phyloP scores from a whole-genome alignment of 306 rosid species.

The Mimosa bimucronata region DNA sequence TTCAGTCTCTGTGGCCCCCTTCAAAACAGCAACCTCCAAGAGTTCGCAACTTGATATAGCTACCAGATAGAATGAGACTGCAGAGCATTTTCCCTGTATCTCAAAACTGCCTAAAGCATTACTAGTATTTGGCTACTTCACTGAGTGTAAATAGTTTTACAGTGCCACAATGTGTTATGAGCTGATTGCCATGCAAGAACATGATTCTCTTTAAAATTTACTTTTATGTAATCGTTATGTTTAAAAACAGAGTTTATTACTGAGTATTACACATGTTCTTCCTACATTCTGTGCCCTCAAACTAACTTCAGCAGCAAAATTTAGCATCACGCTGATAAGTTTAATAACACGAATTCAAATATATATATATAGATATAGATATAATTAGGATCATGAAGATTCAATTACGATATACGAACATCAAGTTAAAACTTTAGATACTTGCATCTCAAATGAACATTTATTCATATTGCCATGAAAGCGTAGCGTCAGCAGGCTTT shows the following conservation, averaged over 20 bases:
- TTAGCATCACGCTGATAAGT: not conserved
- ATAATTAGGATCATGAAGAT: not conserved
- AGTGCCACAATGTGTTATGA: not conserved
- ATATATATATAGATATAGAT: too few relatives aligned
- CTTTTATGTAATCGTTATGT: not conserved
- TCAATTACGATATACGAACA: too few relatives aligned
- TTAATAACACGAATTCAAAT: not conserved
- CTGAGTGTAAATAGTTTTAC: not conserved
- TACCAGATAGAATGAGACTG: not conserved
- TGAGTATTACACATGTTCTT: not conserved
- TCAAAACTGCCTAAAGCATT: not conserved
- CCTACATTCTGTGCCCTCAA: not conserved
- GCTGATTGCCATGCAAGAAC: not conserved
- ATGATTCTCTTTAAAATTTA: not conserved
- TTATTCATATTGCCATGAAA: not conserved
- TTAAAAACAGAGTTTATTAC: not conserved
- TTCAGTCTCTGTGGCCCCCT: slow-evolving; percentile 51
- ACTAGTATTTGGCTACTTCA: not conserved
- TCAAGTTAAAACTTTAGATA: too few relatives aligned
- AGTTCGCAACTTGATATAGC: not conserved
- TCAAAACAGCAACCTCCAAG: slow-evolving; percentile 41
- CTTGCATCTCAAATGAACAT: not conserved
- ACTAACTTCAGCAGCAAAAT: not conserved
- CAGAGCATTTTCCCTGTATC: not conserved
- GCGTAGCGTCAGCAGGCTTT: slow-evolving; percentile 47